phyloP scores from a whole-genome alignment of 2,329 filamentous ascomycete genomes.

The Graphilbum sp. region DNA sequence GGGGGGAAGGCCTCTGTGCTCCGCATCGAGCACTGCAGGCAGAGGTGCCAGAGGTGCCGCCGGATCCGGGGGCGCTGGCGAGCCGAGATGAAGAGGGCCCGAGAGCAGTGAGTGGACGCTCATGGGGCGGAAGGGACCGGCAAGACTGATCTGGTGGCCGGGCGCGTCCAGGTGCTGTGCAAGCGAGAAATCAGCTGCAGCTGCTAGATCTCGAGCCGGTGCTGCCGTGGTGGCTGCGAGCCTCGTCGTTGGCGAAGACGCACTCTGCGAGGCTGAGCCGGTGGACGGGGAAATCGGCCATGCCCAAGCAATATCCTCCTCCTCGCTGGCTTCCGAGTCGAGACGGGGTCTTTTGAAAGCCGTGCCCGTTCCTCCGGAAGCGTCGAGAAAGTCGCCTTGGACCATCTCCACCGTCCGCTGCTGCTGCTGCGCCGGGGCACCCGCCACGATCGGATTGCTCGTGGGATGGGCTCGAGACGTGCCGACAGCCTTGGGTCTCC shows the following conservation, averaged over 20 bases:
- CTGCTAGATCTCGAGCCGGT: not conserved
- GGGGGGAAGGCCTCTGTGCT: too few species aligned
- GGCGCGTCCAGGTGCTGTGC: constrained; percentile 1
- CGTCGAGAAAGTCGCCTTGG: not conserved
- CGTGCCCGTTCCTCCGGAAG: not conserved
- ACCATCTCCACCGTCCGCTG: not conserved
- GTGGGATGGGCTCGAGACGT: too few species aligned
- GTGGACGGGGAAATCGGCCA: constrained; percentile 9
- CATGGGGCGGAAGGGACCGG: constrained; percentile 22
- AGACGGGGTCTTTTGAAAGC: constrained; percentile 6
- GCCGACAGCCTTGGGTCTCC: too few species aligned
- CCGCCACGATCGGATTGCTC: too few species aligned
- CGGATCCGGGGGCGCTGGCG: not conserved
- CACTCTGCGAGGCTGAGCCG: constrained; percentile 5
- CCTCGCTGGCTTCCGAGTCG: constrained; percentile 8
- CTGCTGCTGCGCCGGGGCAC: not conserved
- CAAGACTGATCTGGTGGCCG: too few species aligned
- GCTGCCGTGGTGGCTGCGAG: not conserved
- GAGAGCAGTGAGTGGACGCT: constrained; percentile 51
- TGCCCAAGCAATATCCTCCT: constrained; percentile 10
- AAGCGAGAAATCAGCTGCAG: not conserved
- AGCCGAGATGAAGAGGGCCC: constrained; percentile 24
- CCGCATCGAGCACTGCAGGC: too few species aligned
- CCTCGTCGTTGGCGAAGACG: constrained; percentile 4
- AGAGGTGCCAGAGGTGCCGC: too few species aligned